Conservation (phyloP, 2,329 filamentous ascomycete genomes). For the Xylariaceae sp. region DNA sequence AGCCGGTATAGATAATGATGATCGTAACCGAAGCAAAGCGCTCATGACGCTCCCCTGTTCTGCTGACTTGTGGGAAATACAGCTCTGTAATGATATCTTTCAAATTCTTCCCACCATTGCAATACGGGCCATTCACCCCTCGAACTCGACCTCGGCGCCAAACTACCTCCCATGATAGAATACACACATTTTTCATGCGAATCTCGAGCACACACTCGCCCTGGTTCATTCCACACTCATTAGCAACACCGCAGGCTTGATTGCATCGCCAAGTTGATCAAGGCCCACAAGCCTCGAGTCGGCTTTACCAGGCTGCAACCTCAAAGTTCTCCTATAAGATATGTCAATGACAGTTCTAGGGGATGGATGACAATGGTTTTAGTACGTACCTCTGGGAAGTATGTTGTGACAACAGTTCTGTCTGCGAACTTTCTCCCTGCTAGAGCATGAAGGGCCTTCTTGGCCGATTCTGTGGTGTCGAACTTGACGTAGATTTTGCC, state of each 20-base stretch:
- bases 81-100: background rate
- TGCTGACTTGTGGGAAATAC: background rate
- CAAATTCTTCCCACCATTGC: constrained; percentile 1
- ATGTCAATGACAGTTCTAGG: constrained; percentile 30
- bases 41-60: background rate
- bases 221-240: background rate
- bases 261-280: constrained; percentile 11
- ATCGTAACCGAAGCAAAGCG: background rate
- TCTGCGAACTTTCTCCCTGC: constrained; percentile 95
- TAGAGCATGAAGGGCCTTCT: constrained; percentile 80
- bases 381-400: constrained; percentile 76
- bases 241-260: constrained; percentile 2
- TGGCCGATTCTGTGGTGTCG: constrained; percentile 68
- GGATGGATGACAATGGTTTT: background rate
- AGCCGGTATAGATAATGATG: background rate
- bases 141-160: background rate
- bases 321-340: constrained; percentile 82
- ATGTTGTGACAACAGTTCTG: constrained; percentile 91
- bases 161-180: constrained; percentile 13
- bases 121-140: background rate
- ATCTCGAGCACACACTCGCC: constrained; percentile 7
- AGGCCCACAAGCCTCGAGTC: constrained; percentile 1
- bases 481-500: constrained; percentile 99
- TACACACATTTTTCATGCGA: constrained; percentile 18
- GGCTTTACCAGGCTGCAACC: constrained; percentile 71